Evolutionary conservation across 2,329 filamentous ascomycete genomes (phyloP), one percentile per base, ranked within the genome.

Genomic region (Exophiala sp.): DNA sequence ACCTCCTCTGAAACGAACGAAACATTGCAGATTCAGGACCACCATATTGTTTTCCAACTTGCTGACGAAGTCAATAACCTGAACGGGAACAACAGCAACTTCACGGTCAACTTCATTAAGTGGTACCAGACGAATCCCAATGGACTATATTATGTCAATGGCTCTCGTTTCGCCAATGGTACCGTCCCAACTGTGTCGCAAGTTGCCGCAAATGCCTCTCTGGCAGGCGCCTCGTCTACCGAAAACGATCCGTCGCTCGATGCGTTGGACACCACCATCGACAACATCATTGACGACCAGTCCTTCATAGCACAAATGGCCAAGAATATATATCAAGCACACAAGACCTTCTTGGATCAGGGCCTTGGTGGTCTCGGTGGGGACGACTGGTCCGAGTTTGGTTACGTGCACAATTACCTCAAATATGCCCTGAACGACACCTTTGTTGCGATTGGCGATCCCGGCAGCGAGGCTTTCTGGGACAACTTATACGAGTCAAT

Each of bases 381-480:
- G 3, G 84, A 87, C 63, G 72, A 80, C 47, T 88, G 81, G 77
- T 86, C 83, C 10, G 84, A 87, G 61, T 81, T 82, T 18, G 80
- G 75, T 1, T 88, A 84, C 60, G 54, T 50, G 4, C 54, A 57
- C 46, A 83, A 86, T 64, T 76, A 79, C 32, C 73, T 87, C 8
- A 76, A 78, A 11, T 74, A 75, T 11, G 47, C 34, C 62, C 76
- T 78, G 60, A 82, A 78, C 1, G 80, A 86, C 58, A 70, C 79
- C 5, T 75, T 75, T 1, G 76, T 75, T 5, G 72, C 69, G 16
- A 66, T 74, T 2, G 69, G 68, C 0, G 68, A 70, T 7, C 10
- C 71, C 73, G 7, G 75, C 73, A 40, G n/a, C 14, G 46, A 52
- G n/a, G 48, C 55, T 6, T 51, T 62, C 46, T 84, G 83, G 68